Percentiles rank a stretch among this genome's conserved stretches.
phyloP scores from a whole-genome alignment of 768 basidiomycete genomes.

The Mycena albidolilacea region DNA sequence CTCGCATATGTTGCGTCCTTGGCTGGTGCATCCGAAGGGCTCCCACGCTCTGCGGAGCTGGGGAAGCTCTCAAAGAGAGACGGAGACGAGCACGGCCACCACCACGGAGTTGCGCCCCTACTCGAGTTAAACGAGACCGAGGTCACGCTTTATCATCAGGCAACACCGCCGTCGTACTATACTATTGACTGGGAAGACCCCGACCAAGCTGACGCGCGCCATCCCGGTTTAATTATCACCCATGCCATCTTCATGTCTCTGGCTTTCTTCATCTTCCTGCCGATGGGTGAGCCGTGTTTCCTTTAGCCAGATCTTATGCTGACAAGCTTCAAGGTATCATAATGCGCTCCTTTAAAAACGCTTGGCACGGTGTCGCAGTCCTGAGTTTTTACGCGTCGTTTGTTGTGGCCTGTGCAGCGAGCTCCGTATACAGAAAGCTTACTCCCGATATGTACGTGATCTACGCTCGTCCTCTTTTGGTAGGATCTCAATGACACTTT shows the following conservation, averaged over 20 bases:
- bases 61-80: constrained; percentile 12
- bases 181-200: constrained; percentile 80
- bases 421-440: constrained; percentile 80
- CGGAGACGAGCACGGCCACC: constrained; percentile 62
- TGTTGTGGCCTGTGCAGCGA: constrained; percentile 76
- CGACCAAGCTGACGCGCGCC: constrained; percentile 59
- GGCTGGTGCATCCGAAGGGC: not conserved
- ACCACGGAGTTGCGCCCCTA: constrained; percentile 65
- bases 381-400: constrained; percentile 74
- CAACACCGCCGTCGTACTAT: constrained; percentile 87
- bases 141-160: constrained; percentile 72
- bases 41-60: constrained; percentile 15
- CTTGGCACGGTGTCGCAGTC: constrained; percentile 72
- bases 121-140: constrained; percentile 85
- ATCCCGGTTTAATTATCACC: constrained; percentile 79
- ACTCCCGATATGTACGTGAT: constrained; percentile 86
- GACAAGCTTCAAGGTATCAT: constrained; percentile 71
- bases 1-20: constrained; percentile 10
- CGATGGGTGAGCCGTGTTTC: constrained; percentile 71
- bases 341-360: constrained; percentile 82
- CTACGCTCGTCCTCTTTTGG: constrained; percentile 33
- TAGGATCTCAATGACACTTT: constrained; percentile 40
- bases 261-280: constrained; percentile 89
- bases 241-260: constrained; percentile 83
- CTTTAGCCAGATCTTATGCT: constrained; percentile 19